Percentiles rank a stretch among this genome's conserved stretches.
These are phyloP conservation scores for Tympanopsis confertula DNA, from an alignment of 2,329 filamentous ascomycete genomes.

Conservation along the genomic window DNA sequence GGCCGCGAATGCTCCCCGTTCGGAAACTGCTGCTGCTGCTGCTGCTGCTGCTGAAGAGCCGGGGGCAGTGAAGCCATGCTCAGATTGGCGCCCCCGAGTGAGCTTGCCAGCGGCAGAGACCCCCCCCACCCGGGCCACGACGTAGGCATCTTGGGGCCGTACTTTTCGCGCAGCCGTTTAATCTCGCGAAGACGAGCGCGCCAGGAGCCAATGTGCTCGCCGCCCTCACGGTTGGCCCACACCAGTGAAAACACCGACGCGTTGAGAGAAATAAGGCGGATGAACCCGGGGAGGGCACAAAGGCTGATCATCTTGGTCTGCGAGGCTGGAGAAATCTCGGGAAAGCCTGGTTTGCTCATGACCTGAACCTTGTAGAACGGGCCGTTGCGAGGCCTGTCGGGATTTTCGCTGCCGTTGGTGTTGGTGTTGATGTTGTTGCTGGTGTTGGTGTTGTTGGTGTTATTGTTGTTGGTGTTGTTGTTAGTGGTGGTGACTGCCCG, in stretches of 20 bases:
- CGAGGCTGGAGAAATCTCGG: constrained; percentile 79
- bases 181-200: constrained; percentile 77
- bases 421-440: constrained; percentile 20
- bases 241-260: constrained; percentile 86
- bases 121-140: constrained; percentile 2
- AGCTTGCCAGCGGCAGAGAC: constrained; percentile 3
- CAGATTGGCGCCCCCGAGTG: constrained; percentile 10
- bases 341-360: constrained; percentile 78
- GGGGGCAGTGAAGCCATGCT: constrained; percentile 1
- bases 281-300: constrained; percentile 70
- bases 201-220: constrained; percentile 83
- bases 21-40: not conserved
- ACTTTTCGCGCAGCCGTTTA: constrained; percentile 64
- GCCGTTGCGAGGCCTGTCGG: constrained; percentile 18
- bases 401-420: constrained; percentile 13
- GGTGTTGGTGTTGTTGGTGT: constrained; percentile 18
- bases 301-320: constrained; percentile 82
- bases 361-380: constrained; percentile 82
- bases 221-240: constrained; percentile 65
- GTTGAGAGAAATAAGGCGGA: constrained; percentile 80
- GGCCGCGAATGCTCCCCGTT: too few species aligned
- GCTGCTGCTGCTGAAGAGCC: not conserved
- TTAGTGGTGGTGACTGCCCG: constrained; percentile 26
- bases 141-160: constrained; percentile 29
- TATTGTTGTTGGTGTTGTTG: constrained; percentile 18